These are phyloP conservation scores for Rosellinia necatrix DNA, from an alignment of 2,329 filamentous ascomycete species.

Conservation along the genomic window DNA sequence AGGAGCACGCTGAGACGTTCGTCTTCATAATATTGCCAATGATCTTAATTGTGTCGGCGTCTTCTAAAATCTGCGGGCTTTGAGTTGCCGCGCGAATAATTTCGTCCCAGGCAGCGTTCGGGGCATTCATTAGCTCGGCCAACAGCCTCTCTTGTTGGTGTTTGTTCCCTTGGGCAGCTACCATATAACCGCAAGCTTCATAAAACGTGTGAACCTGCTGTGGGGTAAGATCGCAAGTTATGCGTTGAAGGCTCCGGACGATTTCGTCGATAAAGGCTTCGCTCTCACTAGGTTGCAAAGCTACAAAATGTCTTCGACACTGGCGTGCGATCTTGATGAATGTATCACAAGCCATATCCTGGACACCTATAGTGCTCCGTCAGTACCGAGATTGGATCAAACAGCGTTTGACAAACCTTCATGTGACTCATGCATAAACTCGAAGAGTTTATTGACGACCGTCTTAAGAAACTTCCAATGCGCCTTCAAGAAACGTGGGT, in stretches of 20 bases:
- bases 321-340: conserved; percentile 99
- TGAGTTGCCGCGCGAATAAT: conserved; percentile 89
- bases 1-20: conserved; percentile 97
- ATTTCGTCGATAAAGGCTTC: conserved; percentile 99
- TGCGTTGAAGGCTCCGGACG: conserved; percentile 91
- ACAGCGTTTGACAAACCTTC: conserved; percentile 66
- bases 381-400: conserved; percentile 27
- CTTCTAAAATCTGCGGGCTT: conserved; percentile 85
- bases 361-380: conserved; percentile 69
- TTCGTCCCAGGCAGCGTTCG: conserved; percentile 92
- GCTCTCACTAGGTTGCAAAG: conserved; percentile 87
- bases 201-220: conserved; percentile 99
- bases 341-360: conserved; percentile 99
- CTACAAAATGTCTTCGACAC: conserved; percentile 96
- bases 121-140: conserved; percentile 87
- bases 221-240: conserved; percentile 91
- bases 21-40: conserved; percentile 99
- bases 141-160: conserved; percentile 90
- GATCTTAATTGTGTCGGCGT: conserved; percentile 94
- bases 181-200: conserved; percentile 99
- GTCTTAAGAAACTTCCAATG: conserved; percentile 99
- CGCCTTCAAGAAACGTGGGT: conserved; percentile 96
- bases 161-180: conserved; percentile 95
- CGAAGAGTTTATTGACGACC: conserved; percentile 98
- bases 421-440: conserved; percentile 99